Base-by-base conservation (phyloP, 2,329 filamentous ascomycete genomes). In the Gnomoniopsis sp. region DNA sequence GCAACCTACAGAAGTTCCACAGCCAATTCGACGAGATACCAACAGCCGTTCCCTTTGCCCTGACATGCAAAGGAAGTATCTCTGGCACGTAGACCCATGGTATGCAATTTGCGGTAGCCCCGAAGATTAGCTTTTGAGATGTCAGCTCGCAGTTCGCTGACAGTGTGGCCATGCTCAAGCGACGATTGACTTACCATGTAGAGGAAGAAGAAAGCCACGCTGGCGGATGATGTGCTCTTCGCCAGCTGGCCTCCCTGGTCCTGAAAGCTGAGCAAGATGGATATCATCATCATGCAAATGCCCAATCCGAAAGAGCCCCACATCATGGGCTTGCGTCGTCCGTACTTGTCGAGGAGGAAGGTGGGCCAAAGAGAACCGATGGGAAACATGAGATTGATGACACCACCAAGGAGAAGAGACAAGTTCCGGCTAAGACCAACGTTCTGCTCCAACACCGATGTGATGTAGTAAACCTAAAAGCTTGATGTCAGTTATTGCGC, bases 281-380 rank as follows among this genome's bases (percentile, higher is more conserved):
- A 63, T 26, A 76, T 71, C 62, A 76, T 66, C 51, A 75, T 65
- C 73, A 75, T 76, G 53, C 63, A 72, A 6, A 74, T 23, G 8
- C 67, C 65, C 3, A 72, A 60, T 2, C 70, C 72, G 1, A 68
- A 63, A 0, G 67, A 72, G 2, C 75, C 74, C 68, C 69, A 72
- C 61, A 79, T 77, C 75, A 78, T 78, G 0, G 74, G 71, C 38
- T 71, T 73, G n/a, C 75, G 66, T 1, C 76, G 70, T 0, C 76
- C 74, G 7, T 72, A 55, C 0, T 47, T 53, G 46, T 59, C 60
- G 41, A 58, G 26, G 21, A 61, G 55, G 21, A 61, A 58, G 8
- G 59, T 58, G 19, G 59, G 59, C 23, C 55, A 58, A 3, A 62
- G 54, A 3, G 72, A 68, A 3, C 75, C 75, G 11, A 77, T 59